Percentiles rank a stretch among this genome's conserved stretches.
phyloP scores from a whole-genome alignment of 768 basidiomycete species.

The Tylopilus intermedius region DNA sequence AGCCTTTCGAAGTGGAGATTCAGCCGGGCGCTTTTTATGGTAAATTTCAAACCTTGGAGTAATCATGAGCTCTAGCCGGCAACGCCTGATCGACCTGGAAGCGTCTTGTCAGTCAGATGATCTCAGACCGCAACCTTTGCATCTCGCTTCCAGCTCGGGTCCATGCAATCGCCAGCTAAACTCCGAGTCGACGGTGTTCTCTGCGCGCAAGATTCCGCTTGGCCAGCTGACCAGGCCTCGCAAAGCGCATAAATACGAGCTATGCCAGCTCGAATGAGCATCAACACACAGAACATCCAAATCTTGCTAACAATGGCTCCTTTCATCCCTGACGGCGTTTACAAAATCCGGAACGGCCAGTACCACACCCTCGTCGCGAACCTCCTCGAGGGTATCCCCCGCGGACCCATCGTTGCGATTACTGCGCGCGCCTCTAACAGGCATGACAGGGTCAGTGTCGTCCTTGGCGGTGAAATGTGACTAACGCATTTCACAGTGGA shows the following conservation, averaged over 20 bases:
- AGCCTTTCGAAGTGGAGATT: no score
- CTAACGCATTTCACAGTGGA: background rate
- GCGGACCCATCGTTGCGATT: background rate
- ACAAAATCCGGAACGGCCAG: background rate
- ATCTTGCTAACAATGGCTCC: background rate
- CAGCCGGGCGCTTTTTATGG: no score
- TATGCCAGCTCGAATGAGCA: background rate
- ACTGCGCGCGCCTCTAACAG: accelerated
- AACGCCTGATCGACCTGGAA: no score
- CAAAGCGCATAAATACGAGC: background rate
- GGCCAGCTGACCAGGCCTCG: background rate
- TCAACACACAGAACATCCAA: background rate
- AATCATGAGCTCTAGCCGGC: no score
- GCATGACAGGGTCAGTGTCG: background rate
- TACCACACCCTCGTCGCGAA: background rate
- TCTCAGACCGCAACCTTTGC: no score
- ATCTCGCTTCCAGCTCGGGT: no score
- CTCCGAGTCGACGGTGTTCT: no score
- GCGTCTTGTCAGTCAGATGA: no score
- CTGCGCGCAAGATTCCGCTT: background rate
- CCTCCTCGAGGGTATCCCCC: background rate
- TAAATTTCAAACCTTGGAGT: no score
- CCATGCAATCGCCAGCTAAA: no score
- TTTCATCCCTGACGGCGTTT: background rate
- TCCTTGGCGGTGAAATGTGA: background rate